Conservation (phyloP, 2,329 filamentous ascomycete genomes). For the Calonectria pauciramosa region DNA sequence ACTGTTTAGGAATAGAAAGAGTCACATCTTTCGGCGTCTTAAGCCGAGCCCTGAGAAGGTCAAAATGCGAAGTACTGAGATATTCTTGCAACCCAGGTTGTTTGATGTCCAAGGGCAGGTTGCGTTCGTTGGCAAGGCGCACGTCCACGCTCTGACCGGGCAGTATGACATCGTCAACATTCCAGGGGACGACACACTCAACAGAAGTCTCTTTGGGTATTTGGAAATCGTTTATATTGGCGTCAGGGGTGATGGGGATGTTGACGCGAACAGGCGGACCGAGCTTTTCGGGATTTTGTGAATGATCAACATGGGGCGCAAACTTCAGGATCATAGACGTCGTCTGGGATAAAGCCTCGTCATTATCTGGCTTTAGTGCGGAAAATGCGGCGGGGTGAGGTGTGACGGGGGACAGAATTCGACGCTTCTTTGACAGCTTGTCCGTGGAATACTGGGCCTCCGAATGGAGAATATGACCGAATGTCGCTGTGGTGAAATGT, state of each 20-base stretch:
- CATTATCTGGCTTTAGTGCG: conserved; percentile 49
- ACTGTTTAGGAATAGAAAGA: conserved; percentile 28
- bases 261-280: conserved; percentile 47
- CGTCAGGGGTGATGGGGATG: conserved; percentile 48
- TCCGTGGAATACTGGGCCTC: neutral
- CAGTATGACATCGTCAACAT: conserved; percentile 59
- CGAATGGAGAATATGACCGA: conserved; percentile 65
- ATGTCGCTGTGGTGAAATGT: conserved; percentile 57
- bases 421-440: conserved; percentile 36
- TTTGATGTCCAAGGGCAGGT: conserved; percentile 56
- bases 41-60: conserved; percentile 58
- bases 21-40: conserved; percentile 53
- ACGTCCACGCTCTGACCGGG: conserved; percentile 63
- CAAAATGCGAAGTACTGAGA: conserved; percentile 59
- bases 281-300: neutral
- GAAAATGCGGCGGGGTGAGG: conserved; percentile 63
- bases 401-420: conserved; percentile 59
- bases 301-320: conserved; percentile 49
- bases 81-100: conserved; percentile 57
- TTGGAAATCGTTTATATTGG: conserved; percentile 45
- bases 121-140: conserved; percentile 55
- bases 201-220: conserved; percentile 50
- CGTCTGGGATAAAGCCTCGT: conserved; percentile 42
- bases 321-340: conserved; percentile 63
- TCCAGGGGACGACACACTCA: conserved; percentile 46